Percentiles rank a stretch among this genome's conserved stretches.
phyloP scores from a whole-genome alignment of 306 rosid species.

The Citrullus mucosospermus region DNA sequence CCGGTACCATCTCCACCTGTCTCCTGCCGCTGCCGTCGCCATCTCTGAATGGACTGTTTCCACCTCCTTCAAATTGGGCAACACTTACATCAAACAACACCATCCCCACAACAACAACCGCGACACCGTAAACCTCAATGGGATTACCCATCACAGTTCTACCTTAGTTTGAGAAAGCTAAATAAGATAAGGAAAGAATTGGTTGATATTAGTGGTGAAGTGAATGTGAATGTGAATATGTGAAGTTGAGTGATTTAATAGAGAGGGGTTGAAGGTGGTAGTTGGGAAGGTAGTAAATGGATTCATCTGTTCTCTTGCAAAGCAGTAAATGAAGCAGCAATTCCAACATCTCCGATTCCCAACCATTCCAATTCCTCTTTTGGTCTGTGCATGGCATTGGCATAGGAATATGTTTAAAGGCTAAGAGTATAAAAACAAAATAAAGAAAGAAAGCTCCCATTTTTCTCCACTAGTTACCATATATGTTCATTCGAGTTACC shows the following conservation, averaged over 20 bases:
- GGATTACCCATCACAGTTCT: slow-evolving; percentile 26
- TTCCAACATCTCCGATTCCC: neutral
- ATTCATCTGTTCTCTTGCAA: slow-evolving; percentile 36
- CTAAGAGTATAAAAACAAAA: too few species aligned
- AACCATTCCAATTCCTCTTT: neutral
- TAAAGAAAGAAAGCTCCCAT: too few species aligned
- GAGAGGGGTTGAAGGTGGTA: slow-evolving; percentile 14
- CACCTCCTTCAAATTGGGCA: slow-evolving; percentile 23
- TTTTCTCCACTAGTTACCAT: too few species aligned
- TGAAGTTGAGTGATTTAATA: slow-evolving; percentile 8
- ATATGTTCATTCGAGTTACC: neutral
- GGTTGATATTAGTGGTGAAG: neutral
- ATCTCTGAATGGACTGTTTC: neutral
- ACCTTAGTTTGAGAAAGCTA: too few species aligned
- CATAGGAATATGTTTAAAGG: too few species aligned
- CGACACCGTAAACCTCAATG: neutral
- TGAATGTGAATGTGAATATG: too few species aligned
- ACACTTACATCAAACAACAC: slow-evolving; percentile 2
- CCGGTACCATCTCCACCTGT: slow-evolving; percentile 54
- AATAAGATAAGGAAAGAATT: too few species aligned
- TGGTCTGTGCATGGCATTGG: neutral
- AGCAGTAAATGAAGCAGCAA: slow-evolving; percentile 21
- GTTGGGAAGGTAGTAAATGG: slow-evolving; percentile 49
- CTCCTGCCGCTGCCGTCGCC: neutral
- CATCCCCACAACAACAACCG: slow-evolving; percentile 16